These are phyloP conservation scores for Diospyros lotus DNA, from an alignment of 148 eudicot genomes.

Conservation along the genomic window DNA sequence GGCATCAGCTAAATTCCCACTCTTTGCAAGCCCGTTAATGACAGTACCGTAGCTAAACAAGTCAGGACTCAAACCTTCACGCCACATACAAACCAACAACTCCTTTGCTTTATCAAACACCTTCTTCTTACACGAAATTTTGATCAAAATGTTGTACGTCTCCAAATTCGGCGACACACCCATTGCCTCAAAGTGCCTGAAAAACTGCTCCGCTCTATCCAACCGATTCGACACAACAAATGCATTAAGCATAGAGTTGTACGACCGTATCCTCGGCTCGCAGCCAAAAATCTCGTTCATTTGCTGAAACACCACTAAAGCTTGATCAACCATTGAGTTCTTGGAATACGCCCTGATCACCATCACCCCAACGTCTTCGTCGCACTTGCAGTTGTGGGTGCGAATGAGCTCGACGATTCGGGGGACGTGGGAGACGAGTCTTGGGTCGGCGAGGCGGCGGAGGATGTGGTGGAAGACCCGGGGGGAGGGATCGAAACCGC, in stretches of 20 bases:
- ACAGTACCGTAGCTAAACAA: conserved; percentile 62
- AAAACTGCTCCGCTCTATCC: conserved; percentile 57
- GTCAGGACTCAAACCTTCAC: conserved; percentile 45
- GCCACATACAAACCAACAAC: conserved; percentile 54
- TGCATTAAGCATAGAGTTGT: conserved; percentile 61
- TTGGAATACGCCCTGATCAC: conserved; percentile 42
- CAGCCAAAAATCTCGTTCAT: conserved; percentile 70
- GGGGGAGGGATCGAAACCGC: conserved; percentile 33
- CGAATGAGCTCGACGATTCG: conserved; percentile 44
- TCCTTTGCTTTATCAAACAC: conserved; percentile 43
- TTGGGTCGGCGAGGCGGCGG: conserved; percentile 45
- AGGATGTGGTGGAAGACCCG: conserved; percentile 65
- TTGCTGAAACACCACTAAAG: conserved; percentile 45
- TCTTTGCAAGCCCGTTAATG: conserved; percentile 58
- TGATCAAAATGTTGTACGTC: conserved; percentile 66
- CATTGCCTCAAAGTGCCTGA: conserved; percentile 34
- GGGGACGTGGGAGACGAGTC: conserved; percentile 34
- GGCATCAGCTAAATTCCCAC: conserved; percentile 39
- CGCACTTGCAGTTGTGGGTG: conserved; percentile 39
- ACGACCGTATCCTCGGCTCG: conserved; percentile 58
- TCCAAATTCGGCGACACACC: conserved; percentile 54
- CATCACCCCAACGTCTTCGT: conserved; percentile 58
- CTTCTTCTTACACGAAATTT: conserved; percentile 54
- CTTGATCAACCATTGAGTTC: conserved; percentile 48
- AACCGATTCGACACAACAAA: conserved; percentile 42